Conservation (phyloP, 805 yeast genomes). For the Monosporozyma aquatica region DNA sequence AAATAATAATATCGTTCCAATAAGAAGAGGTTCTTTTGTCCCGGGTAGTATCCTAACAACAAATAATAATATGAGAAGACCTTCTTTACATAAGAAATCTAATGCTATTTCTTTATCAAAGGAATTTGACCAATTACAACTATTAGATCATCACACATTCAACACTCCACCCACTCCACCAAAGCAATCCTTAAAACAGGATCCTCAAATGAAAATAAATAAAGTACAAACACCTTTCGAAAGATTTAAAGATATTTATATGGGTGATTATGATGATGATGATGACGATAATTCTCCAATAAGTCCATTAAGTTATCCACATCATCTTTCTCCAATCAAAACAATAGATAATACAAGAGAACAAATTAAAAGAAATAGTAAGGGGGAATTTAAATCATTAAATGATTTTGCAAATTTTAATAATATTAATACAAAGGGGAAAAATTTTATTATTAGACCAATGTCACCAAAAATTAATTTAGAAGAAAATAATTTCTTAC, state of each 20-base stretch:
- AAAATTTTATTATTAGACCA: conserved; percentile 19
- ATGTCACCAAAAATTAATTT: conserved; percentile 19
- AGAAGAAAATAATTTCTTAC: conserved; percentile 4
- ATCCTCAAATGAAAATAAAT: too few relatives aligned
- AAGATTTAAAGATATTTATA: conserved; percentile 1
- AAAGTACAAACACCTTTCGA: not conserved
- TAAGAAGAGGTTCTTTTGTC: not conserved
- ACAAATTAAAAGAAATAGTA: conserved; percentile 24
- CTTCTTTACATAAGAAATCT: conserved; percentile 8
- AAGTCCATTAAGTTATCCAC: conserved; percentile 7
- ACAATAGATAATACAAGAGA: conserved; percentile 20
- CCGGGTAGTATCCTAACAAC: not conserved
- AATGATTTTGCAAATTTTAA: conserved; percentile 16
- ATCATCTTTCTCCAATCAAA: conserved; percentile 9
- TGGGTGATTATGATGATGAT: too few relatives aligned
- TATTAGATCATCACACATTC: too few relatives aligned
- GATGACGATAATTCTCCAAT: conserved; percentile 5
- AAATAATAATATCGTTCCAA: not conserved
- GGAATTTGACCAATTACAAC: conserved; percentile 2
- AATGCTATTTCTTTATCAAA: conserved; percentile 8
- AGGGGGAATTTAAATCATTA: conserved; percentile 14
- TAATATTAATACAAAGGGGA: conserved; percentile 12
- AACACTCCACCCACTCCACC: too few relatives aligned
- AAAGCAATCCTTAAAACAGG: too few relatives aligned
- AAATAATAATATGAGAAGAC: not conserved